Percentiles rank a stretch among this genome's conserved stretches.
phyloP scores from a whole-genome alignment of 257 asterid species.

The Jasminum sambac region DNA sequence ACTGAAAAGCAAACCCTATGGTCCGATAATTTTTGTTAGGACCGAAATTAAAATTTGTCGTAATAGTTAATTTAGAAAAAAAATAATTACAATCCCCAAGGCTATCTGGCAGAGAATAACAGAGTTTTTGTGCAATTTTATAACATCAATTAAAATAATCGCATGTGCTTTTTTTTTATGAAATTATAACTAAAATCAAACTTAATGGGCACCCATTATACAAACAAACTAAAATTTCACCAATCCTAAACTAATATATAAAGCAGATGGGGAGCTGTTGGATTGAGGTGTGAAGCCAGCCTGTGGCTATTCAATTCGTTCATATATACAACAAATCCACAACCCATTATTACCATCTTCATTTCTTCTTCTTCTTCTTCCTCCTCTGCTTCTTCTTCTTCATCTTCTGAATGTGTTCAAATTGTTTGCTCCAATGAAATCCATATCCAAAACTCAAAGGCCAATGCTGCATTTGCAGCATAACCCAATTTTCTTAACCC shows the following conservation, averaged over 20 bases:
- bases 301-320: constrained; percentile 2
- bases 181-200: background rate
- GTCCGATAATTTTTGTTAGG: too few relatives aligned
- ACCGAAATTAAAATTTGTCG: background rate
- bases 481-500: constrained; percentile 20
- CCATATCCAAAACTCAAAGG: constrained; percentile 11
- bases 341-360: constrained; percentile 18
- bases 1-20: too few relatives aligned
- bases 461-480: constrained; percentile 28
- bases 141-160: background rate
- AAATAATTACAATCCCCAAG: background rate
- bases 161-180: background rate
- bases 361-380: constrained; percentile 9
- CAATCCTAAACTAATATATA: background rate
- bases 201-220: constrained; percentile 6
- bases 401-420: constrained; percentile 23
- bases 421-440: background rate
- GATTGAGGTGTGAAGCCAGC: constrained; percentile 10
- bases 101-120: constrained; percentile 19
- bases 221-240: background rate
- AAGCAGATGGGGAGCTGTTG: background rate
- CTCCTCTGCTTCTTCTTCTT: background rate
- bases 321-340: background rate
- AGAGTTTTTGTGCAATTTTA: background rate
- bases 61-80: background rate